A percentile compares a stretch with the other conserved stretches of the same genome.
Evolutionary conservation across 495 filamentous ascomycete species (phyloP).

Genomic region (Penicillium ochrochloron): DNA sequence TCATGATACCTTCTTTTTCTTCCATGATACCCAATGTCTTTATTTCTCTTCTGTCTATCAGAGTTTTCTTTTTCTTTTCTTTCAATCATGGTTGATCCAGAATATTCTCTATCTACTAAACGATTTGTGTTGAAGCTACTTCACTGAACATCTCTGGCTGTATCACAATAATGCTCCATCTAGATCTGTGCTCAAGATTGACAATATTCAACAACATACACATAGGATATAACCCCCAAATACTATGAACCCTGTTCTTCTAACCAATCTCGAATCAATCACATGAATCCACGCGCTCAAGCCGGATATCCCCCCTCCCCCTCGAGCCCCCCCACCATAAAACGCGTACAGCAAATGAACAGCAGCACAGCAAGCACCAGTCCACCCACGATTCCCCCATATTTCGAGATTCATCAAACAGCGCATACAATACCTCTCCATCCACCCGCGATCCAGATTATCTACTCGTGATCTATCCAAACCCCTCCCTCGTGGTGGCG

Average conservation of each 20-base stretch:
- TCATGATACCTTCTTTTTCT: constrained; percentile 14
- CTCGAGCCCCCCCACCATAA: constrained; percentile 4
- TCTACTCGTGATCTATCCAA: neutral
- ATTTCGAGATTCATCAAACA: neutral
- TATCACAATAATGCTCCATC: neutral
- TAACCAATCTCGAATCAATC: neutral
- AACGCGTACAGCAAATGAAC: constrained; percentile 17
- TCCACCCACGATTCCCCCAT: neutral
- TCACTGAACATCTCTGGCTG: neutral
- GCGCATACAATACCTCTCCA: neutral
- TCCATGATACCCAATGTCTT: constrained; percentile 33
- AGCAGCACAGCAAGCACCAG: neutral
- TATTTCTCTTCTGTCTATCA: constrained; percentile 14
- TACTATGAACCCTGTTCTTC: neutral
- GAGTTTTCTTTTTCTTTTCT: neutral
- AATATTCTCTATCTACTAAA: constrained; percentile 2
- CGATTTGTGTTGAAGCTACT: neutral
- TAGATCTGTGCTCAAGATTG: too few species aligned
- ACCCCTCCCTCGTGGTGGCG: neutral
- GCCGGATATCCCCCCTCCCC: neutral
- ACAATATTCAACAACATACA: too few species aligned
- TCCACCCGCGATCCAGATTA: neutral
- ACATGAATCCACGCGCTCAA: neutral
- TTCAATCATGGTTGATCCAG: constrained; percentile 13
- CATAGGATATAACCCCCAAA: neutral